Percentiles rank a stretch among this genome's conserved stretches.
phyloP scores from a whole-genome alignment of 768 basidiomycete genomes.

The Rhizopogon salebrosus region DNA sequence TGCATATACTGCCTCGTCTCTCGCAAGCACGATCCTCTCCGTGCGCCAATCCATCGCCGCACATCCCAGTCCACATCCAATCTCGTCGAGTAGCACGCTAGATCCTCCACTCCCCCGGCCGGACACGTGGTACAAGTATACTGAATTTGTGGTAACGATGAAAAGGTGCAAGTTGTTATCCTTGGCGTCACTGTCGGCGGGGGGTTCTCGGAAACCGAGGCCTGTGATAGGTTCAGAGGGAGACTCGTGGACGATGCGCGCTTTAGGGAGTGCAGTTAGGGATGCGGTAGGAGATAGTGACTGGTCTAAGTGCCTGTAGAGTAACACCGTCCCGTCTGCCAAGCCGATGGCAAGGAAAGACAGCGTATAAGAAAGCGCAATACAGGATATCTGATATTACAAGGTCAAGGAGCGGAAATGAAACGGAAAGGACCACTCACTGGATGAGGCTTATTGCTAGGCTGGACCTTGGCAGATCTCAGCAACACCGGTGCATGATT shows the following conservation, averaged over 20 bases:
- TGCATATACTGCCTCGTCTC: slow-evolving; percentile 89
- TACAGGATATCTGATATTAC: slow-evolving; percentile 55
- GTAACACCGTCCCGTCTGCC: slow-evolving; percentile 89
- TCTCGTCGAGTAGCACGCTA: slow-evolving; percentile 75
- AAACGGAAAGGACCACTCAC: slow-evolving; percentile 31
- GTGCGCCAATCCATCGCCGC: slow-evolving; percentile 71
- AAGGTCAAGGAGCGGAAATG: neutral
- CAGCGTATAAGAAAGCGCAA: slow-evolving; percentile 73
- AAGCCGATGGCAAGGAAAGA: slow-evolving; percentile 89
- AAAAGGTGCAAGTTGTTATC: slow-evolving; percentile 58
- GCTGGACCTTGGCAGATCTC: slow-evolving; percentile 73
- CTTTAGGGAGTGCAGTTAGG: slow-evolving; percentile 80
- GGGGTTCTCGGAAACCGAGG: slow-evolving; percentile 76
- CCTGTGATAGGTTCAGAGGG: slow-evolving; percentile 88
- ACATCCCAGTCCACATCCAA: slow-evolving; percentile 82
- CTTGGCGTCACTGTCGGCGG: neutral
- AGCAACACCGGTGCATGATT: slow-evolving; percentile 57
- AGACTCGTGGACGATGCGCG: slow-evolving; percentile 78
- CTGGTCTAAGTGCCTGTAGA: slow-evolving; percentile 90
- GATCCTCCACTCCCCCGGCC: slow-evolving; percentile 65
- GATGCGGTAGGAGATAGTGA: slow-evolving; percentile 65
- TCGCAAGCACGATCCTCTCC: slow-evolving; percentile 76
- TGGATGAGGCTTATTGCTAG: slow-evolving; percentile 73
- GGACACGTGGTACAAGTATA: slow-evolving; percentile 70
- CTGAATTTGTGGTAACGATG: slow-evolving; percentile 83